Conservation (phyloP, 2,329 filamentous ascomycete species). For the Oidium heveae region DNA sequence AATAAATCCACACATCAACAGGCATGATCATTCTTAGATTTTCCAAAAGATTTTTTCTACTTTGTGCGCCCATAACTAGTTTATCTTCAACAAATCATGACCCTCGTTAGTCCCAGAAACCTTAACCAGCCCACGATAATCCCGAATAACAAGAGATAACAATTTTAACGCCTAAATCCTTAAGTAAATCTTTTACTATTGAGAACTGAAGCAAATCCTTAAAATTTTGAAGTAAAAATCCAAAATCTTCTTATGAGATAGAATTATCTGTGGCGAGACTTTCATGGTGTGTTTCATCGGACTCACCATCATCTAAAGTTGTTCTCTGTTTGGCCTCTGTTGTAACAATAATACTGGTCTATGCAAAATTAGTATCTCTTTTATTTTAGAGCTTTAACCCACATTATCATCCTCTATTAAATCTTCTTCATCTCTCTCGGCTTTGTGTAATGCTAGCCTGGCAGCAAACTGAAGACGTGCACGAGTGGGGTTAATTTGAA, state of each 20-base stretch:
- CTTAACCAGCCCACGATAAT: no score
- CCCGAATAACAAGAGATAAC: no score
- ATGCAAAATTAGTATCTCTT: background rate
- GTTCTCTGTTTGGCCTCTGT: slow-evolving; percentile 14
- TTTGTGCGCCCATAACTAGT: no score
- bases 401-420: slow-evolving; percentile 13
- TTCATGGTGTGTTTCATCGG: slow-evolving; percentile 11
- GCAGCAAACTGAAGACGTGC: slow-evolving; percentile 80
- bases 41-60: no score
- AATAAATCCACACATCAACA: no score
- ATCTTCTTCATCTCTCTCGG: slow-evolving; percentile 8
- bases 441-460: slow-evolving; percentile 42
- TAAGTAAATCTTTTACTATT: no score
- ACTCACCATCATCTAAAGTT: slow-evolving; percentile 14
- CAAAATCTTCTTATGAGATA: background rate
- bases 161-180: no score
- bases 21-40: no score
- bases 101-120: no score
- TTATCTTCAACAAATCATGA: no score
- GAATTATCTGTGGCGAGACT: slow-evolving; percentile 4
- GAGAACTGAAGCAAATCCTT: no score
- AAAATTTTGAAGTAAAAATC: background rate
- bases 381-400: background rate
- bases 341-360: slow-evolving; percentile 4
- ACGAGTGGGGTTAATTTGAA: slow-evolving; percentile 68